Conservation (phyloP, 2,329 filamentous ascomycete genomes). For the Fusarium nygamai region DNA sequence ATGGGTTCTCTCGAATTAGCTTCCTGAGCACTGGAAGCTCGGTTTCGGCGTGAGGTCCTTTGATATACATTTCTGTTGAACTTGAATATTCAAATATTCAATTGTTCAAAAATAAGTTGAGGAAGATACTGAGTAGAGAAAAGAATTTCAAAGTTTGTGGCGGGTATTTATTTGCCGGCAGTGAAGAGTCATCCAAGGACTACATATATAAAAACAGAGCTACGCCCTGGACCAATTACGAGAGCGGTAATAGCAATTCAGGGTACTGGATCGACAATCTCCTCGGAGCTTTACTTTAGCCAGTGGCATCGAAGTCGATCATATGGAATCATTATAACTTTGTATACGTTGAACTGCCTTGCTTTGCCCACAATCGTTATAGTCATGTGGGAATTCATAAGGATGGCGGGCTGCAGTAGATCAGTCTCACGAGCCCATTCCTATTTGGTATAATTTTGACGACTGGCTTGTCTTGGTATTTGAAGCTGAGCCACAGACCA, state of each 20-base stretch:
- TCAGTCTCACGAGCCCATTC: neutral
- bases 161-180: neutral
- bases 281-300: neutral
- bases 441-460: neutral
- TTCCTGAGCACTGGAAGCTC: slow-evolving; percentile 59
- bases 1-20: slow-evolving; percentile 67
- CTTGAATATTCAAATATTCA: neutral
- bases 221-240: neutral
- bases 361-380: slow-evolving; percentile 16
- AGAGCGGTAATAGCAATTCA: neutral
- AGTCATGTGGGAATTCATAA: slow-evolving; percentile 15
- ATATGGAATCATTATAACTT: slow-evolving; percentile 21
- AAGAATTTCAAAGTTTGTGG: neutral
- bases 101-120: too few species aligned
- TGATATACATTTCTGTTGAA: slow-evolving; percentile 66
- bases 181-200: neutral
- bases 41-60: slow-evolving; percentile 61
- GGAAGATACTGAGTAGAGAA: neutral
- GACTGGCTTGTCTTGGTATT: neutral
- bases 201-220: neutral
- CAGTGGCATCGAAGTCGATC: neutral
- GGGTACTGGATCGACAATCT: neutral
- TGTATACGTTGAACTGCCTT: neutral
- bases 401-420: slow-evolving; percentile 4
- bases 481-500: neutral